These are phyloP conservation scores for Colletotrichum cordylinicola DNA, from an alignment of 2,329 filamentous ascomycete genomes.

Conservation along the genomic window DNA sequence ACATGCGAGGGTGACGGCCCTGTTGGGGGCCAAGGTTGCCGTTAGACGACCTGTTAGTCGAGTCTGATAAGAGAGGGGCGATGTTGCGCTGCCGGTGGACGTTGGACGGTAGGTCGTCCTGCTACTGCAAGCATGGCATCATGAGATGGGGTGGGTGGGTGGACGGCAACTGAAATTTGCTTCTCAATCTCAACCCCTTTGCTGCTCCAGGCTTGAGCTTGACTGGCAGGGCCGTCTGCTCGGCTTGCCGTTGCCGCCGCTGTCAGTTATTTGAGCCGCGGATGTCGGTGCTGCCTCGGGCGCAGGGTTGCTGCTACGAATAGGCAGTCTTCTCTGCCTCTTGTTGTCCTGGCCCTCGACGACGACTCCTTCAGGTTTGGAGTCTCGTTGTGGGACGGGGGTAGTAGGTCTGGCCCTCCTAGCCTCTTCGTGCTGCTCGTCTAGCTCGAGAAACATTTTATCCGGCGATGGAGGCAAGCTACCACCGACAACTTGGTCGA, in stretches of 20 bases:
- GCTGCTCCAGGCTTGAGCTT: not conserved
- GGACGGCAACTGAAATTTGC: not conserved
- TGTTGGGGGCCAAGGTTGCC: not conserved
- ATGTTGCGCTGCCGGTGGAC: slow-evolving; percentile 18
- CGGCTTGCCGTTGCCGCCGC: not conserved
- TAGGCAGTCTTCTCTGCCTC: not conserved
- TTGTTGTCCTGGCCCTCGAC: not conserved
- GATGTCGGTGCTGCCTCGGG: not conserved
- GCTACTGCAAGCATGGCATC: slow-evolving; percentile 9
- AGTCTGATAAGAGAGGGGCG: slow-evolving; percentile 19
- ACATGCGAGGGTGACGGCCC: not conserved
- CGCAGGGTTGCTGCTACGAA: not conserved
- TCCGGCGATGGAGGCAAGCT: slow-evolving; percentile 10
- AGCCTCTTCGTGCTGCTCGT: slow-evolving; percentile 13
- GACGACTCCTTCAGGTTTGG: not conserved
- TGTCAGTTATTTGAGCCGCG: not conserved
- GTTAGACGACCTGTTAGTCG: not conserved
- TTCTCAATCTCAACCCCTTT: not conserved
- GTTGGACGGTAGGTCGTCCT: slow-evolving; percentile 2
- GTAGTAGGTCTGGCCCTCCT: not conserved
- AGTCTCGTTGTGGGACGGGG: not conserved
- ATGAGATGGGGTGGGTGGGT: not conserved
- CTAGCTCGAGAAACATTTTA: slow-evolving; percentile 13
- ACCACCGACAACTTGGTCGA: slow-evolving; percentile 7
- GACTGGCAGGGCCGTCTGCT: not conserved